A percentile compares a stretch with the other conserved stretches of the same genome.
phyloP scores from a whole-genome alignment of 1,284 basidiomycete genomes.

The Calocybe gambosa region DNA sequence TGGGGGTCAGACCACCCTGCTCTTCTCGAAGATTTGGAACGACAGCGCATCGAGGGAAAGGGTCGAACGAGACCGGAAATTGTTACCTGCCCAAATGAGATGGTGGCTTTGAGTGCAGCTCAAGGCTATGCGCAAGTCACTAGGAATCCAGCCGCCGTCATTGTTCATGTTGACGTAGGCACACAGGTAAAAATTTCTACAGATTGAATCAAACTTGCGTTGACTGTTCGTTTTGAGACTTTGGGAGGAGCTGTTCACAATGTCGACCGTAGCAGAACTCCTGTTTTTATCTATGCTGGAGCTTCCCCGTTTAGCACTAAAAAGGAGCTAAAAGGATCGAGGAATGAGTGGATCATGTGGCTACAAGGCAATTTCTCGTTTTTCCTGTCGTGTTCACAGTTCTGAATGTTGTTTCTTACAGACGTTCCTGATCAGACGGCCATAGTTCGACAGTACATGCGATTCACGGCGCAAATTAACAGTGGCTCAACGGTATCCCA shows the following conservation, averaged over 20 bases:
- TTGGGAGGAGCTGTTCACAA: conserved; percentile 70
- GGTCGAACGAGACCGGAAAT: conserved; percentile 41
- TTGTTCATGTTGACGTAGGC: conserved; percentile 70
- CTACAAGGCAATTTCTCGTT: conserved; percentile 44
- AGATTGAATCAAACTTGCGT: background rate
- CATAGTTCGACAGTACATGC: conserved; percentile 70
- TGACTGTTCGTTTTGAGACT: conserved; percentile 31
- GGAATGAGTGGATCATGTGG: conserved; percentile 75
- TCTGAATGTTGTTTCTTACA: conserved; percentile 18
- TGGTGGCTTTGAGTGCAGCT: conserved; percentile 67
- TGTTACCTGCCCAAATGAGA: conserved; percentile 68
- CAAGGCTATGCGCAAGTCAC: conserved; percentile 65
- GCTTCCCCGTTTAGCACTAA: conserved; percentile 53
- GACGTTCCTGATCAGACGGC: conserved; percentile 64
- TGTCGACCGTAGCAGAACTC: conserved; percentile 53
- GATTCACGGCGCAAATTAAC: conserved; percentile 52
- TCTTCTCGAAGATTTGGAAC: conserved; percentile 59
- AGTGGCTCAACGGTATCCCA: conserved; percentile 45
- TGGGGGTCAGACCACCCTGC: conserved; percentile 74
- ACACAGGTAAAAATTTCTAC: conserved; percentile 43
- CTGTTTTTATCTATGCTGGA: conserved; percentile 67
- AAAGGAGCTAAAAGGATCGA: conserved; percentile 50
- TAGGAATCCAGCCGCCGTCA: conserved; percentile 61
- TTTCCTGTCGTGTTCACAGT: conserved; percentile 1
- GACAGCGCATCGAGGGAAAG: conserved; percentile 38